Evolutionary conservation across 805 yeast genomes (phyloP), one percentile per base, ranked within the genome.

Genomic region (Candida anglica): DNA sequence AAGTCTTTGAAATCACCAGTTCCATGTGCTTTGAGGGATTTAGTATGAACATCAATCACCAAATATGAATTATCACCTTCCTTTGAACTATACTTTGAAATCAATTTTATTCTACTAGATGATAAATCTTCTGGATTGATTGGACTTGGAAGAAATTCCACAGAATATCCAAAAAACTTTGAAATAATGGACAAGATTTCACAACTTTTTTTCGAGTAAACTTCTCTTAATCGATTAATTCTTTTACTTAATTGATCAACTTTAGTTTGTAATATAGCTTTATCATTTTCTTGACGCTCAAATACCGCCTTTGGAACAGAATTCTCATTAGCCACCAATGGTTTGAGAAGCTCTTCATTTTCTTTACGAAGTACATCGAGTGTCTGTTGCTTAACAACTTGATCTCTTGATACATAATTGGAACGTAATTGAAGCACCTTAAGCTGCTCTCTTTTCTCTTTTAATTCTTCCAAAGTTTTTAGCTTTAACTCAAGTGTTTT

Each of bases 101-200:
- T 68, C 57, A 47, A 79, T 60, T 57, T 82, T 65, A 47, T 81
- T 64, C 63, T 75, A 62, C 52, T 73, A 56, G 61, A 77, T 3
- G 29, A 15, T 63, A 43, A 69, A 64, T 51, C 70, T 38, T 60
- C 59, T 3, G 71, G 67, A 37, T 65, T 66, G 16, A 63, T 46
- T 2, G 69, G 58, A 39, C 60, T 60, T 10, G 70, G 67, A 23
- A 78, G 56, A 42, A 86, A 80, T 49, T 85, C 94, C 16, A 87
- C 60, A 30, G 74, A 71, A 54, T 76, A 86, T 0, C 96, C 96
- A 33, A 88, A 67, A 19, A 82, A 67, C 4, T 79, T 66, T 35
- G 79, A 75, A 0, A 86, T 77, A 1, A 81, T 74, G 20, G 79
- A 77, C 23, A 86, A 63, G 33, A 85, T 80, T 48, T 85, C 89